A percentile compares a stretch with the other conserved stretches of the same genome.
Evolutionary conservation across 805 yeast species (phyloP).

Genomic region (Starmerella apis): DNA sequence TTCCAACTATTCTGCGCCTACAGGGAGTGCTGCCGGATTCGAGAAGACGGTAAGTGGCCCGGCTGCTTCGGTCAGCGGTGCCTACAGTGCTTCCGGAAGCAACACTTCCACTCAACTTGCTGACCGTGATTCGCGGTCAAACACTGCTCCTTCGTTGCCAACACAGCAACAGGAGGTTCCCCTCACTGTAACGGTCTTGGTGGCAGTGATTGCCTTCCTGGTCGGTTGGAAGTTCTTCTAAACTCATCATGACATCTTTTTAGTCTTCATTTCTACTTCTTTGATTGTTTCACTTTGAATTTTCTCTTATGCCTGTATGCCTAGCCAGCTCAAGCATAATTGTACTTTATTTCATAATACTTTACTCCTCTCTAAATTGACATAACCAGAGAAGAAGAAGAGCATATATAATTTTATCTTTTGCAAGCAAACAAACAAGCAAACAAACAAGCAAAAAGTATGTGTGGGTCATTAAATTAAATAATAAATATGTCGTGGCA

Average conservation of each 20-base stretch:
- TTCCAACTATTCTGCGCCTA: conserved; percentile 2
- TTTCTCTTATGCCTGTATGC: neutral
- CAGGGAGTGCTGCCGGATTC: conserved; percentile 8
- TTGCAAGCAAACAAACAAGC: too few relatives aligned
- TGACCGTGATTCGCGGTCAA: conserved; percentile 5
- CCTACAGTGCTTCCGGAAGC: conserved; percentile 3
- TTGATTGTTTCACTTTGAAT: neutral
- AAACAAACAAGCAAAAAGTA: too few relatives aligned
- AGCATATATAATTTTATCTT: too few relatives aligned
- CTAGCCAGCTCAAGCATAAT: neutral
- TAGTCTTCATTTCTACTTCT: neutral
- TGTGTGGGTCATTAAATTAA: too few relatives aligned
- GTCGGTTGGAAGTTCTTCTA: conserved; percentile 66
- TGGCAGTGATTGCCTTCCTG: conserved; percentile 46
- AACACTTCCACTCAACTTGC: conserved; percentile 1
- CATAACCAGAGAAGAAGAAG: too few relatives aligned
- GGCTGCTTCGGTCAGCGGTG: conserved; percentile 18
- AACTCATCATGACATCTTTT: conserved; percentile 11
- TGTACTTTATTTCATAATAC: too few relatives aligned
- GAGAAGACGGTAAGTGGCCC: conserved; percentile 16
- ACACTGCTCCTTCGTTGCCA: neutral
- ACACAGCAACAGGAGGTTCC: conserved; percentile 38
- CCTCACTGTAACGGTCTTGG: conserved; percentile 44
- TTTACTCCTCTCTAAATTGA: too few relatives aligned
- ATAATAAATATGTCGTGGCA: neutral